phyloP scores from a whole-genome alignment of 345 rosid species.

The Orychophragmus violaceus region DNA sequence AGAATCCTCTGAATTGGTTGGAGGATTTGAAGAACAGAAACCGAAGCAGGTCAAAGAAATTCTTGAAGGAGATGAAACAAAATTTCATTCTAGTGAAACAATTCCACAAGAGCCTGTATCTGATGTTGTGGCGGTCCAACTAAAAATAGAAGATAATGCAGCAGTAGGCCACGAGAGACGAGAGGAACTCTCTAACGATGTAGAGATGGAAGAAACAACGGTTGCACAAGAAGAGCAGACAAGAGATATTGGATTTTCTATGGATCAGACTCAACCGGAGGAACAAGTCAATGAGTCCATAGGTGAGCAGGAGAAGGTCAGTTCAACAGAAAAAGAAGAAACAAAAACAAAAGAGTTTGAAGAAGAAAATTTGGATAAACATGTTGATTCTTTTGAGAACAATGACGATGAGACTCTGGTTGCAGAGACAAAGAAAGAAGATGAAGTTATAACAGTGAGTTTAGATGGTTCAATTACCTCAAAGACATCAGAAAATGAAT shows the following conservation, averaged over 20 bases:
- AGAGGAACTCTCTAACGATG: background rate
- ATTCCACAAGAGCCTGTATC: background rate
- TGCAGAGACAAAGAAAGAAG: background rate
- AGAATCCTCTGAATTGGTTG: background rate
- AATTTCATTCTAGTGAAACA: background rate
- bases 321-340: background rate
- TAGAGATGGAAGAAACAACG: background rate
- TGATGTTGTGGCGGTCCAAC: background rate
- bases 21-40: background rate
- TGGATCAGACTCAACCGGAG: background rate
- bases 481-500: conserved; percentile 2
- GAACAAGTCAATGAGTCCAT: background rate
- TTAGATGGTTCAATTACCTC: background rate
- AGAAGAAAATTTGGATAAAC: background rate
- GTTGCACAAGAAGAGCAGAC: background rate
- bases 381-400: background rate
- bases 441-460: background rate
- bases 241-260: background rate
- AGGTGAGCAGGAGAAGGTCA: background rate
- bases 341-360: conserved; percentile 10
- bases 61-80: background rate
- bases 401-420: background rate
- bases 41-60: background rate
- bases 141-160: background rate
- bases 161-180: background rate